phyloP scores from a whole-genome alignment of 345 rosid genomes.

The Eutrema heterophyllum region DNA sequence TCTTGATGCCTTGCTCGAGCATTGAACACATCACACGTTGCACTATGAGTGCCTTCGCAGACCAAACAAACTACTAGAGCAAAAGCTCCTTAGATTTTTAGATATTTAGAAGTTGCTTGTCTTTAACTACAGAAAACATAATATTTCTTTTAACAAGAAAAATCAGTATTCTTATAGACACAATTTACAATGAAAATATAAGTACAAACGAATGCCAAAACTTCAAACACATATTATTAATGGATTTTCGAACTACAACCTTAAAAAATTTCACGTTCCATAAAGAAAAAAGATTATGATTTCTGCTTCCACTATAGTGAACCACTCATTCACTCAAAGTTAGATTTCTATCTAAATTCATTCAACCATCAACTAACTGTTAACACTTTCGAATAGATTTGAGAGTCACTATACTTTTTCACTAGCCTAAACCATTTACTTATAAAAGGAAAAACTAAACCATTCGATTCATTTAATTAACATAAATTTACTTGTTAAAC shows the following conservation, averaged over 20 bases:
- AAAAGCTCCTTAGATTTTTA: background rate
- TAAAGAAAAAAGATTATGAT: too few species aligned
- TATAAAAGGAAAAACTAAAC: too few species aligned
- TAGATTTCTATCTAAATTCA: background rate
- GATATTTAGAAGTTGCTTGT: background rate
- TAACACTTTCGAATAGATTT: background rate
- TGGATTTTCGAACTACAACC: background rate
- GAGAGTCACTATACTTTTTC: background rate
- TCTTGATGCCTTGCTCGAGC: too few species aligned
- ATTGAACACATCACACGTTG: too few species aligned
- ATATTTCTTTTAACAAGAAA: background rate
- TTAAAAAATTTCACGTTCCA: too few species aligned
- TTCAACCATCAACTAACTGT: background rate
- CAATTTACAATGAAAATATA: background rate
- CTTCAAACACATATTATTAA: background rate
- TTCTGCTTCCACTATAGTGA: too few species aligned
- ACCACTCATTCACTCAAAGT: background rate
- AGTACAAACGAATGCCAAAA: background rate
- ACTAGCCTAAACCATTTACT: background rate
- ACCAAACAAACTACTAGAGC: too few species aligned
- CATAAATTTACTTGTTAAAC: background rate
- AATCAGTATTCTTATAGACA: background rate
- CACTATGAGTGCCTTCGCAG: too few species aligned
- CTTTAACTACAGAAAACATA: background rate
- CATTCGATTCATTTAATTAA: background rate